Percentiles rank a stretch among this genome's conserved stretches.
Conservation (phyloP, 78 protist genomes). For the Dictyostelium capitatum region DNA sequence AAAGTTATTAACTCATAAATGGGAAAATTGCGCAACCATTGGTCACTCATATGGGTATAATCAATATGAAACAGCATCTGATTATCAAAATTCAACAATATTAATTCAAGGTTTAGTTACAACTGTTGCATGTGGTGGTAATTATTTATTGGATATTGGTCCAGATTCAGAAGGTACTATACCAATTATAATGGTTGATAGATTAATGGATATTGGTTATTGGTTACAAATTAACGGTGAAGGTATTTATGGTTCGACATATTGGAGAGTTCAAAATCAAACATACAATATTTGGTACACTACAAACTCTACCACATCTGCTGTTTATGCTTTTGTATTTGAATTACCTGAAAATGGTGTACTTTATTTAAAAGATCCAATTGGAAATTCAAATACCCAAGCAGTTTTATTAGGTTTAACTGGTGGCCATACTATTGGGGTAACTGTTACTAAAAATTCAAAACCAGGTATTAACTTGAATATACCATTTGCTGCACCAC, state of each 20-base stretch:
- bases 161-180: slow-evolving; percentile 80
- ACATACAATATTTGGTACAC: slow-evolving; percentile 30
- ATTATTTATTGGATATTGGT: slow-evolving; percentile 74
- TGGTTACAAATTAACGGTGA: slow-evolving; percentile 75
- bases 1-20: slow-evolving; percentile 30
- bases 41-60: slow-evolving; percentile 71
- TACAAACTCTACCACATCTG: background rate
- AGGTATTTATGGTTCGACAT: slow-evolving; percentile 45
- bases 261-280: slow-evolving; percentile 78
- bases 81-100: slow-evolving; percentile 6
- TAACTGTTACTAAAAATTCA: background rate
- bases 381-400: background rate
- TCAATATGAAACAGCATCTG: background rate
- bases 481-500: background rate
- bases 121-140: slow-evolving; percentile 63
- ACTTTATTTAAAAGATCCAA: background rate
- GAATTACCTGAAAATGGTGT: slow-evolving; percentile 18
- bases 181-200: slow-evolving; percentile 23
- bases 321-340: slow-evolving; percentile 28
- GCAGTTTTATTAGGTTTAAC: background rate
- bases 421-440: background rate
- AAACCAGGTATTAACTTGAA: background rate
- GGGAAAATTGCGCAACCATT: slow-evolving; percentile 77
- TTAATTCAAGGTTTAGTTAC: slow-evolving; percentile 47
- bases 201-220: slow-evolving; percentile 52